phyloP scores from a whole-genome alignment of 441 rosid species.

The Erysimum cheiri region DNA sequence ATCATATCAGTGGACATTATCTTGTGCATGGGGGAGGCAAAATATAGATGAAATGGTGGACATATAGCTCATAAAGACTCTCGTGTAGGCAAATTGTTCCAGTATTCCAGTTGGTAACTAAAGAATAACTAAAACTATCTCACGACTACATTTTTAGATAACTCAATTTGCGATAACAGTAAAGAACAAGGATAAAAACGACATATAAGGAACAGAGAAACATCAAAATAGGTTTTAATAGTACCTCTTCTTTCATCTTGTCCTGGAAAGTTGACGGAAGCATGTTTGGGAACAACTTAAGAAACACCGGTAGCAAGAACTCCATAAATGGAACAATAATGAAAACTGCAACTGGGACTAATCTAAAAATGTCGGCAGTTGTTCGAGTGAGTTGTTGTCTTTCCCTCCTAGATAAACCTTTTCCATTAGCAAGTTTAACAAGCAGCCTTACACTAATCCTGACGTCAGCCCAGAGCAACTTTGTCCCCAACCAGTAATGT shows the following conservation, averaged over 20 bases:
- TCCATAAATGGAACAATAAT: conserved; percentile 97
- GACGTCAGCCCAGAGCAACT: conserved; percentile 89
- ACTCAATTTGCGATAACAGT: not conserved
- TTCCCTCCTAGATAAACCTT: conserved; percentile 94
- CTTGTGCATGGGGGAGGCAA: not conserved
- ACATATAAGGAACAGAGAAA: conserved; percentile 8
- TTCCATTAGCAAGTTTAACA: conserved; percentile 84
- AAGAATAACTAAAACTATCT: conserved; percentile 1
- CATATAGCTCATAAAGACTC: not conserved
- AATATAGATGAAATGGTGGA: not conserved
- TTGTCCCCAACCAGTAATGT: conserved; percentile 94
- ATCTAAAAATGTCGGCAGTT: conserved; percentile 96
- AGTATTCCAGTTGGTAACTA: not conserved
- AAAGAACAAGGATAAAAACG: not conserved
- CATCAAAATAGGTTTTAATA: conserved; percentile 22
- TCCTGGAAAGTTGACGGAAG: conserved; percentile 98
- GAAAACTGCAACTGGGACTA: conserved; percentile 93
- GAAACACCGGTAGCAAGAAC: conserved; percentile 80
- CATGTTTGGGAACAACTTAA: conserved; percentile 93
- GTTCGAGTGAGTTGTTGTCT: conserved; percentile 95
- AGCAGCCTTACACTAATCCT: conserved; percentile 86
- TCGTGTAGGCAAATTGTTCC: not conserved
- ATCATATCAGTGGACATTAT: not conserved
- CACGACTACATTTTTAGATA: not conserved
- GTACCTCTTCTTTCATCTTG: conserved; percentile 98